A percentile compares a stretch with the other conserved stretches of the same genome.
Evolutionary conservation across 768 basidiomycete species (phyloP).

Genomic region (Botryobasidium botryosum): DNA sequence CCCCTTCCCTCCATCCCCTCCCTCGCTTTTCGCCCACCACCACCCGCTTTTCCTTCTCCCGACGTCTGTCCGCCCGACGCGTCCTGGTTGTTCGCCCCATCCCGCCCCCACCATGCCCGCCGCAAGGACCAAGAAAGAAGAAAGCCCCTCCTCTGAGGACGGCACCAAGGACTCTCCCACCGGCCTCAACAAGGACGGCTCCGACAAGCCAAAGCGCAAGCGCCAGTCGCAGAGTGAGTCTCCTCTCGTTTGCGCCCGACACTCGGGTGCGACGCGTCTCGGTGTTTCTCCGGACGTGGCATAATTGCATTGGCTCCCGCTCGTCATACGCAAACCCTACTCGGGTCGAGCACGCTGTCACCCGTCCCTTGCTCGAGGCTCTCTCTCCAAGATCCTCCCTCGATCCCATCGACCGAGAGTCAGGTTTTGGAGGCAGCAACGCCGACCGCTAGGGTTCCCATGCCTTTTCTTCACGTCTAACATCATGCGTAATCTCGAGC

Average conservation of each 20-base stretch:
- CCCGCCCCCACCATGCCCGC: conserved; percentile 36
- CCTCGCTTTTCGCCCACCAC: conserved; percentile 11
- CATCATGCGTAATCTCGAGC: not conserved
- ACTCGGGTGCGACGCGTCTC: not conserved
- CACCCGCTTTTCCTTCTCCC: not conserved
- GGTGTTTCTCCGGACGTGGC: conserved; percentile 1
- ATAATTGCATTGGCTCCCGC: not conserved
- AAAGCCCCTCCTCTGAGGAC: conserved; percentile 50
- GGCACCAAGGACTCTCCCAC: conserved; percentile 28
- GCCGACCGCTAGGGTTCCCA: no score
- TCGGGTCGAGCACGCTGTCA: no score
- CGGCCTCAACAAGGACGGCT: conserved; percentile 12
- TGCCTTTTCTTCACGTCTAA: not conserved
- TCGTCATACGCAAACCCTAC: not conserved
- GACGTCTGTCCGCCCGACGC: no score
- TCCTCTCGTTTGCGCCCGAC: conserved; percentile 8
- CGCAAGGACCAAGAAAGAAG: conserved; percentile 49
- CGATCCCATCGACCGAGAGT: no score
- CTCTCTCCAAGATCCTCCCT: not conserved
- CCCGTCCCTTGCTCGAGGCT: no score
- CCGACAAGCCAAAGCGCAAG: conserved; percentile 67
- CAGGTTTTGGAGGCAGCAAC: no score
- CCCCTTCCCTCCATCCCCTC: conserved; percentile 15
- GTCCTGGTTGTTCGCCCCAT: not conserved
- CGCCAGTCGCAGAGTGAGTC: conserved; percentile 70